phyloP scores from a whole-genome alignment of 768 basidiomycete genomes.

The Russula emetica region DNA sequence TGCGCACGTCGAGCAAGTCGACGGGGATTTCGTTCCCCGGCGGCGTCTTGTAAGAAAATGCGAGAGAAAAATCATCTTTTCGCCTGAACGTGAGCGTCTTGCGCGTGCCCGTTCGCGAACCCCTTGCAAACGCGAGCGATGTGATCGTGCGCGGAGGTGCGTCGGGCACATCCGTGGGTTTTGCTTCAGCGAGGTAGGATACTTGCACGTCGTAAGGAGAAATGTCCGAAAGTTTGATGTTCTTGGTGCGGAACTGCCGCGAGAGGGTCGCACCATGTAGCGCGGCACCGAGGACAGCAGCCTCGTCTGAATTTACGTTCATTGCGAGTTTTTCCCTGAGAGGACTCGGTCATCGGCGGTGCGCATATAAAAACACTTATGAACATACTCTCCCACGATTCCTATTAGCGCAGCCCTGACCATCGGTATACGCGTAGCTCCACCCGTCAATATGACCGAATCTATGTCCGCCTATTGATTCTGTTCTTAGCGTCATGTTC shows the following conservation, averaged over 20 bases:
- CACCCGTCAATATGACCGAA: conserved; percentile 92
- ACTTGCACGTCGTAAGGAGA: conserved; percentile 70
- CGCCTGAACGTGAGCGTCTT: conserved; percentile 86
- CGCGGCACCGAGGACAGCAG: conserved; percentile 88
- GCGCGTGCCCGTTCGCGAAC: conserved; percentile 72
- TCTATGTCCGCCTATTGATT: conserved; percentile 66
- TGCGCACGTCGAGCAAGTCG: conserved; percentile 66
- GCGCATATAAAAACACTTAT: neutral
- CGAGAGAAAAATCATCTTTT: conserved; percentile 75
- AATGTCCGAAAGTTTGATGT: conserved; percentile 79
- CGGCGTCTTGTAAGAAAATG: conserved; percentile 67
- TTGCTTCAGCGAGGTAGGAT: conserved; percentile 64
- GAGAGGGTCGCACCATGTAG: conserved; percentile 87
- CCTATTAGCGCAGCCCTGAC: conserved; percentile 76
- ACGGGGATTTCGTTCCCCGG: conserved; percentile 66
- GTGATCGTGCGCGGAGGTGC: conserved; percentile 62
- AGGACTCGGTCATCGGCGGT: conserved; percentile 4
- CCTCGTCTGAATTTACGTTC: conserved; percentile 97
- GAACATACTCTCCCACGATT: conserved; percentile 68
- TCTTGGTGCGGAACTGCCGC: conserved; percentile 92
- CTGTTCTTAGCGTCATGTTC: conserved; percentile 8
- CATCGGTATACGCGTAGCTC: conserved; percentile 86
- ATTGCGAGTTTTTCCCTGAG: conserved; percentile 75
- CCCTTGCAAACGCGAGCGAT: conserved; percentile 70
- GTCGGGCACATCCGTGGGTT: conserved; percentile 39